Evolutionary conservation across 805 yeast genomes (phyloP).

Genomic region (Wickerhamomyces bisporus): DNA sequence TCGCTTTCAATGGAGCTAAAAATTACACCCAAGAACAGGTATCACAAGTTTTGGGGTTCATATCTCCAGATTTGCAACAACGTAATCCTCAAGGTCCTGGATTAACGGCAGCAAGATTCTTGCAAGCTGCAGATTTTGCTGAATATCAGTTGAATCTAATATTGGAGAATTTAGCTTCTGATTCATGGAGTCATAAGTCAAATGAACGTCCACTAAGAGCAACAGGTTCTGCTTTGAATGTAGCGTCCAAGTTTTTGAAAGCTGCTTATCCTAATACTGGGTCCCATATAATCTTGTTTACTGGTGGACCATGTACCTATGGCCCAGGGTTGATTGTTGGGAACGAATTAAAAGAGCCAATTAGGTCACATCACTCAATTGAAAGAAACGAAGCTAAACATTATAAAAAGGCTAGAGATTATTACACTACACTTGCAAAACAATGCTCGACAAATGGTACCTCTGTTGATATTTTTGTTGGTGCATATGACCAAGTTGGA

Average conservation of each 20-base stretch:
- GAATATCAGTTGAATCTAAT: constrained; percentile 48
- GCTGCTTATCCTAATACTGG: constrained; percentile 42
- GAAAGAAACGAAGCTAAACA: constrained; percentile 38
- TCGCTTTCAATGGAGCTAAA: constrained; percentile 53
- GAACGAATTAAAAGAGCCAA: constrained; percentile 51
- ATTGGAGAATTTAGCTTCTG: constrained; percentile 43
- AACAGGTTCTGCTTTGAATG: constrained; percentile 55
- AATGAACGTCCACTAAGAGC: constrained; percentile 47
- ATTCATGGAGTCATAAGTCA: constrained; percentile 42
- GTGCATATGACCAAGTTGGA: constrained; percentile 95
- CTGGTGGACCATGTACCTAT: constrained; percentile 61
- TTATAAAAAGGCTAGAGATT: constrained; percentile 12
- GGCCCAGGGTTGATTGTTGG: constrained; percentile 64
- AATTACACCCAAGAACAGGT: constrained; percentile 44
- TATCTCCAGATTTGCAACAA: constrained; percentile 28
- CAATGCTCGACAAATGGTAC: constrained; percentile 53
- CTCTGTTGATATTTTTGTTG: constrained; percentile 86
- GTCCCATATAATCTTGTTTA: constrained; percentile 47
- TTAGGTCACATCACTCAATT: constrained; percentile 63
- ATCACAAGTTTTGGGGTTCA: constrained; percentile 40
- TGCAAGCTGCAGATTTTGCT: constrained; percentile 17
- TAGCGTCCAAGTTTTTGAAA: constrained; percentile 36
- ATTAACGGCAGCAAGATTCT: constrained; percentile 10
- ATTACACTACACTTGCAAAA: not conserved
- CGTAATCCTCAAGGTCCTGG: constrained; percentile 4